Conservation (phyloP, 176 grass and related monocot genomes). For the Melocanna baccifera region DNA sequence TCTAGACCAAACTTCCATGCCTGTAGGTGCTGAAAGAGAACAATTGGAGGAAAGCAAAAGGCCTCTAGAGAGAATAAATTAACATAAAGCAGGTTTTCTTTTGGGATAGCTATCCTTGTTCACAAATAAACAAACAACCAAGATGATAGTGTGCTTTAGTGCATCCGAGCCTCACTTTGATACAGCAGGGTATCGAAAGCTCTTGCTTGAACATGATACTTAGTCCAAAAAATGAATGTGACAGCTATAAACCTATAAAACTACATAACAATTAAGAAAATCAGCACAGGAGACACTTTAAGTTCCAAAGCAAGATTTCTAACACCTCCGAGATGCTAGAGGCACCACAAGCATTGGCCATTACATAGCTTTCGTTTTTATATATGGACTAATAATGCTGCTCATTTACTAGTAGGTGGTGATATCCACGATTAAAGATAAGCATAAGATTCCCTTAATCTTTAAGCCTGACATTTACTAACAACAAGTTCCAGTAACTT, state of each 20-base stretch:
- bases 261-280: slow-evolving; percentile 19
- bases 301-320: neutral
- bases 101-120: neutral
- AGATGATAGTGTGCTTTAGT: neutral
- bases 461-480: slow-evolving; percentile 11
- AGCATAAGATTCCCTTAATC: slow-evolving; percentile 20
- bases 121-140: slow-evolving; percentile 7
- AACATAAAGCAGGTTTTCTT: neutral
- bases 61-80: slow-evolving; percentile 15
- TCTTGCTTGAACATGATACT: slow-evolving; percentile 20
- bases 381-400: neutral
- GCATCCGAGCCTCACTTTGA: slow-evolving; percentile 15
- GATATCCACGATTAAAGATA: slow-evolving; percentile 30
- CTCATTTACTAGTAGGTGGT: slow-evolving; percentile 16
- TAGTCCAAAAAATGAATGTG: neutral
- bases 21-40: neutral
- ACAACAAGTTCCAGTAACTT: slow-evolving; percentile 4
- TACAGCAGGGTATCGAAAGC: neutral
- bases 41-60: neutral
- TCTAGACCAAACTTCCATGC: neutral
- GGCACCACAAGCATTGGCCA: slow-evolving; percentile 17
- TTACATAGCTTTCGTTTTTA: slow-evolving; percentile 11
- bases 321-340: slow-evolving; percentile 37
- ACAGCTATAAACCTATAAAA: slow-evolving; percentile 3
- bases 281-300: neutral